Conservation (phyloP, 805 yeast genomes). For the Komagataella pseudopastoris region DNA sequence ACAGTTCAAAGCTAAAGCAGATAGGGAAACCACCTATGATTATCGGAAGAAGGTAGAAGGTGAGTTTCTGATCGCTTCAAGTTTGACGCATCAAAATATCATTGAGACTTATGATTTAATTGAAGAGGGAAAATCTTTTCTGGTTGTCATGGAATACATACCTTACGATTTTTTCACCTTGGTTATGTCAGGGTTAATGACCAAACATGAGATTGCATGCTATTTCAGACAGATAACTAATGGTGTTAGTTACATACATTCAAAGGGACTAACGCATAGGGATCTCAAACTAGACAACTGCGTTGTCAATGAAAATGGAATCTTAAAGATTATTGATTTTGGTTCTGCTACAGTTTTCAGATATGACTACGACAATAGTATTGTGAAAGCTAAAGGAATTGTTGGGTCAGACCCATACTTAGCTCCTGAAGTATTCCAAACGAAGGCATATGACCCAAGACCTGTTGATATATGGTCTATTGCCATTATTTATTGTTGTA, state of each 20-base stretch:
- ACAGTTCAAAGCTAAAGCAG: constrained; percentile 58
- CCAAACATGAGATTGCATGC: constrained; percentile 56
- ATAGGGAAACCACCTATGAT: constrained; percentile 50
- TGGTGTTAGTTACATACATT: constrained; percentile 69
- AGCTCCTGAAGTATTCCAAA: constrained; percentile 76
- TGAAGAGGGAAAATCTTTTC: constrained; percentile 46
- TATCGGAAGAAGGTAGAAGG: constrained; percentile 69
- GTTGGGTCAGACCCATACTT: constrained; percentile 95
- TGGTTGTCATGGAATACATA: constrained; percentile 86
- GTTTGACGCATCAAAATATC: constrained; percentile 65
- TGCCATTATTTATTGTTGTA: constrained; percentile 86
- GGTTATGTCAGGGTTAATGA: constrained; percentile 81
- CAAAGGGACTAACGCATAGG: constrained; percentile 80
- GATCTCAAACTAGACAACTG: constrained; percentile 91
- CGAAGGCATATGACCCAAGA: constrained; percentile 61
- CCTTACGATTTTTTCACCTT: constrained; percentile 86
- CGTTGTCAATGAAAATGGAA: constrained; percentile 64
- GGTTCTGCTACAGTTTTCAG: constrained; percentile 84
- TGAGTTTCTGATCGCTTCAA: constrained; percentile 74
- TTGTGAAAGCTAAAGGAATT: constrained; percentile 64
- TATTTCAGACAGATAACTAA: constrained; percentile 69
- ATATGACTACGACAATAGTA: constrained; percentile 42
- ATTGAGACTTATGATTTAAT: constrained; percentile 73
- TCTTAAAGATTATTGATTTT: constrained; percentile 80
- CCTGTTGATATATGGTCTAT: constrained; percentile 88